Evolutionary conservation across 495 filamentous ascomycete species (phyloP).

Genomic region (Alectoria sarmentosa): DNA sequence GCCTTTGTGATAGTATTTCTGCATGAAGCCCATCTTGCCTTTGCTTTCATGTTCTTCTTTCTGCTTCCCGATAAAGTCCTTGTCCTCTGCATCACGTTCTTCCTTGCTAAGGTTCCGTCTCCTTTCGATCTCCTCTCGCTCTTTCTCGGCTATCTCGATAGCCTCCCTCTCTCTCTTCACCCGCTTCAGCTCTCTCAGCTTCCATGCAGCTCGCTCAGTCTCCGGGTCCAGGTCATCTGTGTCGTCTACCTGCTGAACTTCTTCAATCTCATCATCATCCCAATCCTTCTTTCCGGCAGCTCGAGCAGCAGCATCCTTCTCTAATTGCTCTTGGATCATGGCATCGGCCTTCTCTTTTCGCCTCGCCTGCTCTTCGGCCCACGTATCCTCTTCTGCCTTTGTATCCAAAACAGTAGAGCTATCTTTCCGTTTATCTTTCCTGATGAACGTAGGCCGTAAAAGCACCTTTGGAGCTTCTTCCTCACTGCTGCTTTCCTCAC

Average conservation of each 20-base stretch:
- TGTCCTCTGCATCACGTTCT: conserved; percentile 81
- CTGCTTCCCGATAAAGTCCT: conserved; percentile 66
- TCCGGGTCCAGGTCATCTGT: conserved; percentile 81
- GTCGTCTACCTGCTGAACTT: conserved; percentile 67
- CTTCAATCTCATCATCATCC: conserved; percentile 73
- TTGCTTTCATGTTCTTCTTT: conserved; percentile 78
- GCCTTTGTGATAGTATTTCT: conserved; percentile 95
- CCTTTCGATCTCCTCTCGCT: conserved; percentile 84
- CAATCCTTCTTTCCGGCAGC: conserved; percentile 71
- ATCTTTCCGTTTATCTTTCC: conserved; percentile 63
- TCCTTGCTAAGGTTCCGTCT: conserved; percentile 79
- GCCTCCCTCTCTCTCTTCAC: conserved; percentile 78
- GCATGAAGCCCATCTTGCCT: conserved; percentile 86
- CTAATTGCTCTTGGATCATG: conserved; percentile 81
- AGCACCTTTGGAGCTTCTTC: conserved; percentile 72
- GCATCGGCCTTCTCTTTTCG: conserved; percentile 61
- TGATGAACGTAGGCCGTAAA: conserved; percentile 84
- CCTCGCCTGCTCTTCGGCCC: conserved; percentile 52
- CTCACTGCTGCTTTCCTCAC: conserved; percentile 55
- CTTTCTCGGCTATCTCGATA: conserved; percentile 76
- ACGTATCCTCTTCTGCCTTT: conserved; percentile 39
- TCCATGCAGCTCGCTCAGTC: conserved; percentile 88
- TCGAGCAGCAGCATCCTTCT: conserved; percentile 67
- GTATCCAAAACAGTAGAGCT: conserved; percentile 26
- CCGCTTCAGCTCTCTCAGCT: conserved; percentile 81